These are phyloP conservation scores for Euphorbia peplus DNA, from an alignment of 345 rosid genomes.

Conservation along the genomic window DNA sequence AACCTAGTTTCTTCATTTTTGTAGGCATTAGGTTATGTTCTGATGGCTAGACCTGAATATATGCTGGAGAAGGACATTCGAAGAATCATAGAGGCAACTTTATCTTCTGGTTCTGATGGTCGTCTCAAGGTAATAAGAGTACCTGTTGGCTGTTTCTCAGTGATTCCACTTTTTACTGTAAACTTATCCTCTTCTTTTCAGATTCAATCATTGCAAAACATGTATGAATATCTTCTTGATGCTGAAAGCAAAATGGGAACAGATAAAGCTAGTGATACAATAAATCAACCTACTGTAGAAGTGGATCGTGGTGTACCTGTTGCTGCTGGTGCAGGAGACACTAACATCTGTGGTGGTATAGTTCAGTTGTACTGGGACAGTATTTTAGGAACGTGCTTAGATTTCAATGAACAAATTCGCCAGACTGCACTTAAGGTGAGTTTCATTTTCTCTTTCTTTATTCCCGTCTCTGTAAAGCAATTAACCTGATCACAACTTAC, in stretches of 20 bases:
- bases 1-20: conserved; percentile 24
- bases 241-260: conserved; percentile 89
- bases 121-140: conserved; percentile 71
- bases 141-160: conserved; percentile 3
- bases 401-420: conserved; percentile 80
- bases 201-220: conserved; percentile 91
- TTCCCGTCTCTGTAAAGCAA: background rate
- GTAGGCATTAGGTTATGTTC: conserved; percentile 93
- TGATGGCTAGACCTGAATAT: conserved; percentile 91
- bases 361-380: conserved; percentile 94
- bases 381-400: conserved; percentile 82
- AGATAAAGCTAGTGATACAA: conserved; percentile 47
- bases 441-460: conserved; percentile 8
- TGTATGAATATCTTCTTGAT: conserved; percentile 94
- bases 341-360: conserved; percentile 98
- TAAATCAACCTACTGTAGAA: conserved; percentile 40
- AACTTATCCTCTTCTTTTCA: conserved; percentile 41
- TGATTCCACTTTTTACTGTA: conserved; percentile 10
- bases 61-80: conserved; percentile 96
- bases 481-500: background rate
- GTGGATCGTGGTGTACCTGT: conserved; percentile 72
- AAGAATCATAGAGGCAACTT: conserved; percentile 70
- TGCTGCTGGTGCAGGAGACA: conserved; percentile 99
- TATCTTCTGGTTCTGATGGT: conserved; percentile 60
- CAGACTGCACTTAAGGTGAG: conserved; percentile 88